Conservation (phyloP, 768 basidiomycete species). For the Lentinula detonsa region DNA sequence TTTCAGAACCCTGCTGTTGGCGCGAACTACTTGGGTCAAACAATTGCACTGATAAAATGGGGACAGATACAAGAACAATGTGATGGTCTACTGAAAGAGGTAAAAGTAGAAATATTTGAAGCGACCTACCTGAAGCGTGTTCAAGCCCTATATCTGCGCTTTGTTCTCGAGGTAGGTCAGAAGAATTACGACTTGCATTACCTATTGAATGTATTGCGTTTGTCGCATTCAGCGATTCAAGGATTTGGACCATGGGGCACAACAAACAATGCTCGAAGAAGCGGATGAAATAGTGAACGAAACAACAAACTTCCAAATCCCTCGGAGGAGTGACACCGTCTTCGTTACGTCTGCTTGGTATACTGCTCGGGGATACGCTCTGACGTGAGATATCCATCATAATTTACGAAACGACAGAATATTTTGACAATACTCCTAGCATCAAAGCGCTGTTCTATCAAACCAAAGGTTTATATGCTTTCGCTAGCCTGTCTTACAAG, state of each 20-base stretch:
- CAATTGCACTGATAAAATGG: conserved; percentile 4
- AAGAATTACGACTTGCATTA: no score
- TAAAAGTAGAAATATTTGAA: not conserved
- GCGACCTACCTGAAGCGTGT: conserved; percentile 1
- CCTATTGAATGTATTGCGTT: no score
- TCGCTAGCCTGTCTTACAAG: not conserved
- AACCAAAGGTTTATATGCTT: not conserved
- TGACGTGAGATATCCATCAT: not conserved
- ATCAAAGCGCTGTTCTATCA: not conserved
- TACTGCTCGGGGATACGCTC: not conserved
- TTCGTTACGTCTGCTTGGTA: not conserved
- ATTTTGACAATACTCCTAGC: not conserved
- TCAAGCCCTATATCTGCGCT: not conserved
- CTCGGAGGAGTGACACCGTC: not conserved
- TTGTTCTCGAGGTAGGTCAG: not conserved
- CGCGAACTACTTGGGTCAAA: not conserved
- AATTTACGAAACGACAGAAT: no score
- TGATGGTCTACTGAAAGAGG: not conserved
- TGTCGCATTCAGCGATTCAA: not conserved
- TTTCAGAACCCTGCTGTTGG: not conserved
- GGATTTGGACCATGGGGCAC: not conserved
- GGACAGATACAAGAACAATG: not conserved
- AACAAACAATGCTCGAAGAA: not conserved
- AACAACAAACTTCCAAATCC: not conserved
- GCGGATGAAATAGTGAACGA: not conserved